phyloP scores from a whole-genome alignment of 352 stramenopile genomes.

The Pythium grandisporangium region DNA sequence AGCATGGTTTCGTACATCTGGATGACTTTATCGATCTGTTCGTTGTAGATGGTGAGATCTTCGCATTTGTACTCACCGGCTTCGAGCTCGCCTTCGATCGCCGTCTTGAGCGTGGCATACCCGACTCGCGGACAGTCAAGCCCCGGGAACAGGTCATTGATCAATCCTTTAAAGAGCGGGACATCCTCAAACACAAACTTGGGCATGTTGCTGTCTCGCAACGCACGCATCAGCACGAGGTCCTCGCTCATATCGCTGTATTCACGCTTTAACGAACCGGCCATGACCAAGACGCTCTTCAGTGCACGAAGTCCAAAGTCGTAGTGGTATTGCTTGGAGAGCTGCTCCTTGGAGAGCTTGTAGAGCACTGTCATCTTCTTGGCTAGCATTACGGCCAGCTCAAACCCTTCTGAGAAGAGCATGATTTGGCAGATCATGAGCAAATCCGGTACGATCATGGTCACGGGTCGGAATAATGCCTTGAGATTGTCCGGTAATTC shows the following conservation, averaged over 20 bases:
- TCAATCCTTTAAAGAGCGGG: constrained; percentile 90
- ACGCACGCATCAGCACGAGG: constrained; percentile 91
- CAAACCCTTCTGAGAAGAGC: constrained; percentile 91
- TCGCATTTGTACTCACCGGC: constrained; percentile 61
- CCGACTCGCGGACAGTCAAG: constrained; percentile 90
- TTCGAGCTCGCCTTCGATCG: constrained; percentile 82
- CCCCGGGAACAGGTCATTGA: constrained; percentile 92
- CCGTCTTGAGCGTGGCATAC: constrained; percentile 86
- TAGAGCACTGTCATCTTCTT: constrained; percentile 96
- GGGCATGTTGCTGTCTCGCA: constrained; percentile 95
- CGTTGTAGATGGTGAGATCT: constrained; percentile 63
- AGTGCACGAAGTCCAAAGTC: constrained; percentile 92
- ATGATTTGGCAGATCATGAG: constrained; percentile 93
- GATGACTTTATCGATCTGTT: constrained; percentile 95
- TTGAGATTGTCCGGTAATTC: constrained; percentile 92
- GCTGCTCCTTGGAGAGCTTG: constrained; percentile 91
- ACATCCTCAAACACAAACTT: constrained; percentile 97
- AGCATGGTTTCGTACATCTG: constrained; percentile 97
- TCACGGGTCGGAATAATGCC: constrained; percentile 88
- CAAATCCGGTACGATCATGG: constrained; percentile 91
- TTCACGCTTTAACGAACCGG: constrained; percentile 88
- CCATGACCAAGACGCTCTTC: constrained; percentile 94
- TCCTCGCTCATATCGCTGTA: constrained; percentile 92
- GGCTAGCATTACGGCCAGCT: constrained; percentile 79
- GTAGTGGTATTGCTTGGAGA: constrained; percentile 95